These are phyloP conservation scores for Papiliotrema terrestris DNA, from an alignment of 1,284 basidiomycete genomes.

Conservation along the genomic window DNA sequence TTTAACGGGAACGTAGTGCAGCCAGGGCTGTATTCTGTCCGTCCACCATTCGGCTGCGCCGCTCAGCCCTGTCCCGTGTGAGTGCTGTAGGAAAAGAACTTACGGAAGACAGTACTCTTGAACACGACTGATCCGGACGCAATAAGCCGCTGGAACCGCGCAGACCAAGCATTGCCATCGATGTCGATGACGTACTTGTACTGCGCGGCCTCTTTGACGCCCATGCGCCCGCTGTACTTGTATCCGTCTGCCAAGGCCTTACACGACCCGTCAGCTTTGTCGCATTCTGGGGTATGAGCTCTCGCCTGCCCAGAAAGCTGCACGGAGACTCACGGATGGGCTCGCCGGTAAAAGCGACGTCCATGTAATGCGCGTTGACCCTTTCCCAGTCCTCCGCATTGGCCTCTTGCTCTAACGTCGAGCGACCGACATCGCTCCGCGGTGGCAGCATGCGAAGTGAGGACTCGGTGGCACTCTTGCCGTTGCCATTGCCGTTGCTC, in stretches of 20 bases:
- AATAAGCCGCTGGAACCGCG: conserved; percentile 56
- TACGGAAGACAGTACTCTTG: conserved; percentile 43
- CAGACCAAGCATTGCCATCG: conserved; percentile 68
- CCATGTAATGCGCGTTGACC: conserved; percentile 73
- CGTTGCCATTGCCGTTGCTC: background rate
- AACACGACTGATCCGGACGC: conserved; percentile 38
- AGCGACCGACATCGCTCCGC: conserved; percentile 4
- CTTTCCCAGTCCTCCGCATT: conserved; percentile 76
- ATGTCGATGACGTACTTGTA: conserved; percentile 44
- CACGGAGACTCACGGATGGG: conserved; percentile 32
- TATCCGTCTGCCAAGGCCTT: conserved; percentile 30
- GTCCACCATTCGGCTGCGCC: conserved; percentile 49
- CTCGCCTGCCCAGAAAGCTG: no score
- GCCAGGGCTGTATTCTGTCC: conserved; percentile 50
- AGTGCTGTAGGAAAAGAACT: background rate
- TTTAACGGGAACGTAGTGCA: conserved; percentile 50
- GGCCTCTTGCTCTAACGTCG: conserved; percentile 60
- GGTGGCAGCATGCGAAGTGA: conserved; percentile 2
- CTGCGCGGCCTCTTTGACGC: conserved; percentile 22
- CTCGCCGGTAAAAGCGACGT: conserved; percentile 38
- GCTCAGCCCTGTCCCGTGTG: background rate
- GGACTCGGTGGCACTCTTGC: no score
- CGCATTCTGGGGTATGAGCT: conserved; percentile 25
- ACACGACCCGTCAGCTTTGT: conserved; percentile 40
- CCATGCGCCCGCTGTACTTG: conserved; percentile 22